Conservation (phyloP, 2,329 filamentous ascomycete species). For the Annulohypoxylon truncatum region DNA sequence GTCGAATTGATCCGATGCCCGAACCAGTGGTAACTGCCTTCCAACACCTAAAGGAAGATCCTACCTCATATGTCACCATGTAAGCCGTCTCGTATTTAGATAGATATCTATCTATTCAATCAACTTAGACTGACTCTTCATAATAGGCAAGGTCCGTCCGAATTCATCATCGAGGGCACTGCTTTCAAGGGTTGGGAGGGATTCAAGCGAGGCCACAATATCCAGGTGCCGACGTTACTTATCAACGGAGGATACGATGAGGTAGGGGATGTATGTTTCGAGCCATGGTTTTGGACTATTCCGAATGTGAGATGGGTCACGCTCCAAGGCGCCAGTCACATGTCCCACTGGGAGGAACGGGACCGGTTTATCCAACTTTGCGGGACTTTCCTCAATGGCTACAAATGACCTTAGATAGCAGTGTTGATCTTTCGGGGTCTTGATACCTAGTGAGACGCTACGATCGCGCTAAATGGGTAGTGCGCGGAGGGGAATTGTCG, state of each 20-base stretch:
- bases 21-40: conserved; percentile 9
- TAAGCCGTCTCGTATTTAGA: not conserved
- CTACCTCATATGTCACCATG: conserved; percentile 19
- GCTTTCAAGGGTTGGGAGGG: conserved; percentile 34
- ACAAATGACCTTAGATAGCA: not conserved
- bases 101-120: not conserved
- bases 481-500: not conserved
- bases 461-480: not conserved
- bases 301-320: conserved; percentile 32
- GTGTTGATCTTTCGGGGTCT: not conserved
- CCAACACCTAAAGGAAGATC: conserved; percentile 23
- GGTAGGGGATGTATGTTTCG: conserved; percentile 15
- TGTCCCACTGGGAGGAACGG: conserved; percentile 28
- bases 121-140: not conserved
- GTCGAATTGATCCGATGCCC: conserved; percentile 15
- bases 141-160: conserved; percentile 27
- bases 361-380: conserved; percentile 9
- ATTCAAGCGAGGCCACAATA: conserved; percentile 23
- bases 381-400: not conserved
- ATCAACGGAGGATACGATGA: conserved; percentile 30
- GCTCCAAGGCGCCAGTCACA: conserved; percentile 26
- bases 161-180: conserved; percentile 25
- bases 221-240: conserved; percentile 23
- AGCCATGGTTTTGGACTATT: conserved; percentile 34
- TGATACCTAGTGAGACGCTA: not conserved